phyloP scores from a whole-genome alignment of 169 alveolate species.

The Plasmodium cynomolgi region DNA sequence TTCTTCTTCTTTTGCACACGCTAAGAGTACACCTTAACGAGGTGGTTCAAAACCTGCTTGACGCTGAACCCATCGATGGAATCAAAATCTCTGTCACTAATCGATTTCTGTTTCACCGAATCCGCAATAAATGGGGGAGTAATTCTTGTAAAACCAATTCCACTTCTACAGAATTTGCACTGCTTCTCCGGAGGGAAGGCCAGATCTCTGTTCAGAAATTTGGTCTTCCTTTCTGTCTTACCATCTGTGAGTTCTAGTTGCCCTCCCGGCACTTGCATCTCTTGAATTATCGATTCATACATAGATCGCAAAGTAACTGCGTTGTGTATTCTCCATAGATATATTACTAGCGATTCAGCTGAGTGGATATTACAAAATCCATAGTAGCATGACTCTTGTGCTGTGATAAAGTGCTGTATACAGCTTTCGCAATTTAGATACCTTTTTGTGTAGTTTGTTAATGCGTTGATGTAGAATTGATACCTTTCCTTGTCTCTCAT shows the following conservation, averaged over 20 bases:
- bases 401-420: slow-evolving; percentile 34
- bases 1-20: background rate
- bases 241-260: background rate
- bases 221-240: background rate
- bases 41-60: background rate
- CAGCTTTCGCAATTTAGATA: slow-evolving; percentile 54
- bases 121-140: background rate
- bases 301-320: slow-evolving; percentile 42
- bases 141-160: slow-evolving; percentile 44
- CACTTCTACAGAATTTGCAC: slow-evolving; percentile 43
- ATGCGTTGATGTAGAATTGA: slow-evolving; percentile 1
- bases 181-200: slow-evolving; percentile 41
- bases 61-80: slow-evolving; percentile 43
- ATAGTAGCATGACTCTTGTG: slow-evolving; percentile 45
- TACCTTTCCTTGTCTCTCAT: slow-evolving; percentile 24
- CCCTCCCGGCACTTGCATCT: background rate
- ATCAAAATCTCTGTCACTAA: slow-evolving; percentile 21
- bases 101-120: background rate
- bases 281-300: slow-evolving; percentile 23
- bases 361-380: slow-evolving; percentile 65
- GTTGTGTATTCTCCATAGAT: slow-evolving; percentile 70
- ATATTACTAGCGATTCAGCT: slow-evolving; percentile 53
- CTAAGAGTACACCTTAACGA: slow-evolving; percentile 26
- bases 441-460: slow-evolving; percentile 37
- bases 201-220: slow-evolving; percentile 34